Percentiles rank a stretch among this genome's conserved stretches.
phyloP scores from a whole-genome alignment of 331 rosid species.

The Malus hybrid region DNA sequence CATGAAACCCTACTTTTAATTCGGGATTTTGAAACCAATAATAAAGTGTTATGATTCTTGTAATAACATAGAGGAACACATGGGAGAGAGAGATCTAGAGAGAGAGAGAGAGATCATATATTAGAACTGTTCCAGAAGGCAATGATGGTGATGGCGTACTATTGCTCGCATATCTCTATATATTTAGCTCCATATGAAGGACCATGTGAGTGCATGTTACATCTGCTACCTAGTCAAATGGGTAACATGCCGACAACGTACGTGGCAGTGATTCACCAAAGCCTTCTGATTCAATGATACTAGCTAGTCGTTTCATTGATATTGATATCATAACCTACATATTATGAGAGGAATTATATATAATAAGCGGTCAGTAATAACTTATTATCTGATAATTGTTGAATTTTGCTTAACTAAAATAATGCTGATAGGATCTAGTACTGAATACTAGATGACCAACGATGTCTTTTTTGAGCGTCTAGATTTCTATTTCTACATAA shows the following conservation, averaged over 20 bases:
- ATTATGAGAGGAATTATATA: neutral
- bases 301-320: neutral
- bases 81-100: no score
- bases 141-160: neutral
- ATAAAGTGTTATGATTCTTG: neutral
- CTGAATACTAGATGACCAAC: neutral
- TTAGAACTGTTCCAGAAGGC: neutral
- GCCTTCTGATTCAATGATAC: neutral
- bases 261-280: constrained; percentile 13
- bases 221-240: constrained; percentile 16
- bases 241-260: constrained; percentile 20
- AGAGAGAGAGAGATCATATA: neutral
- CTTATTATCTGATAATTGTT: neutral
- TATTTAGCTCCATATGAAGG: neutral
- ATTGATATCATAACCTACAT: neutral
- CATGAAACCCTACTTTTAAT: neutral
- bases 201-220: constrained; percentile 7
- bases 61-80: neutral
- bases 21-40: neutral
- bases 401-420: neutral
- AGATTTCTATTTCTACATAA: neutral
- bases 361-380: neutral
- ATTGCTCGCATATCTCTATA: neutral
- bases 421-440: no score
- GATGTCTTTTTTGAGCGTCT: neutral